phyloP scores from a whole-genome alignment of 1,139 yeast species.

The Geotrichum candidum region DNA sequence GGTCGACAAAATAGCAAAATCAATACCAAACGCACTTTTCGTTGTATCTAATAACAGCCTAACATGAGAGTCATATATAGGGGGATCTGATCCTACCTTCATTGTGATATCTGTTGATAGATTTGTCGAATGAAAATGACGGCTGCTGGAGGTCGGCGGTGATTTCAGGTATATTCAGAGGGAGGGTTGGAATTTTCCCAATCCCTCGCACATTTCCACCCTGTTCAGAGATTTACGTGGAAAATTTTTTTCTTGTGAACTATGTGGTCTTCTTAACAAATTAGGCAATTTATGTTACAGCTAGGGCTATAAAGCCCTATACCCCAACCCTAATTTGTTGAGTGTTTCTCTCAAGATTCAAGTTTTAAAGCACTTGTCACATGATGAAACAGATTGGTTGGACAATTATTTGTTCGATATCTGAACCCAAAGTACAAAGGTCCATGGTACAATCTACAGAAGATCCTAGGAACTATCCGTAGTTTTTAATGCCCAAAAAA shows the following conservation, averaged over 20 bases:
- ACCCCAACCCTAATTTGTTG: neutral
- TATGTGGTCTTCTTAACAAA: neutral
- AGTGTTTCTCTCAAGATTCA: neutral
- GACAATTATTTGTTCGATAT: too few species aligned
- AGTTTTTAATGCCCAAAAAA: too few species aligned
- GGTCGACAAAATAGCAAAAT: neutral
- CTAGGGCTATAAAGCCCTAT: conserved; percentile 6
- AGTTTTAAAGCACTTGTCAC: neutral
- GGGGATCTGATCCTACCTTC: conserved; percentile 12
- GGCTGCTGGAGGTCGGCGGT: conserved; percentile 16
- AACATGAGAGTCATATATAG: conserved; percentile 24
- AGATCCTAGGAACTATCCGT: too few species aligned
- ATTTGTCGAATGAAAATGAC: conserved; percentile 15
- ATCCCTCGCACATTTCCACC: neutral
- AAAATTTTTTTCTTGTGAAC: conserved; percentile 9
- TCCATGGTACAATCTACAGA: too few species aligned
- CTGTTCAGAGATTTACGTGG: conserved; percentile 2
- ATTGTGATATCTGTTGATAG: conserved; percentile 16
- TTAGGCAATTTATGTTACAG: neutral
- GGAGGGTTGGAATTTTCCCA: conserved; percentile 7
- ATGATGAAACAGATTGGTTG: too few species aligned
- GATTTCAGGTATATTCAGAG: conserved; percentile 10
- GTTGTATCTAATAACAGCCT: conserved; percentile 28
- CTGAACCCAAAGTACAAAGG: too few species aligned
- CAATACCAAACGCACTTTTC: neutral